Evolutionary conservation across 768 basidiomycete genomes (phyloP).

Genomic region (Phanerodontia chrysosporium): DNA sequence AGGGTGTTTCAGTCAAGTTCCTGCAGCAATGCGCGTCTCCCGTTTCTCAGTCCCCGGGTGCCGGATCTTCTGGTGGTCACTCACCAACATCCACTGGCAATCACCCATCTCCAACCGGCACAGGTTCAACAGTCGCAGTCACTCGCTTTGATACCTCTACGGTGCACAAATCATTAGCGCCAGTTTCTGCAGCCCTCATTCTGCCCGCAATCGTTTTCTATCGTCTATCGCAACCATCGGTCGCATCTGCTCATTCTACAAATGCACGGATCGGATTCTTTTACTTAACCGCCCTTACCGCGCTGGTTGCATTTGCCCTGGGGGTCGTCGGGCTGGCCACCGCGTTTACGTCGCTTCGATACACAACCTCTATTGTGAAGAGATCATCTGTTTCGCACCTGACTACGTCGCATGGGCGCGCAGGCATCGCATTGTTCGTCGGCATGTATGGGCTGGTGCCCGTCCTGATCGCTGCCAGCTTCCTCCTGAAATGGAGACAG

Average conservation of each 20-base stretch:
- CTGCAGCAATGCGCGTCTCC: constrained; percentile 55
- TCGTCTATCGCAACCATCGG: constrained; percentile 39
- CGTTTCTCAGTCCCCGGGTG: constrained; percentile 15
- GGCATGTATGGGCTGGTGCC: constrained; percentile 55
- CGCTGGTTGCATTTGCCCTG: constrained; percentile 47
- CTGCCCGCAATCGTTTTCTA: constrained; percentile 38
- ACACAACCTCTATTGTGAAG: constrained; percentile 24
- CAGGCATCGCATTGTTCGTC: constrained; percentile 61
- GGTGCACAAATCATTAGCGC: constrained; percentile 43
- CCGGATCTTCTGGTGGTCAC: constrained; percentile 8
- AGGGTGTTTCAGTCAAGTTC: constrained; percentile 61
- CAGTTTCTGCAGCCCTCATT: constrained; percentile 44
- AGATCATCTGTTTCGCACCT: constrained; percentile 35
- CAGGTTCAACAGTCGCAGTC: background rate
- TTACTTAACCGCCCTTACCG: constrained; percentile 35
- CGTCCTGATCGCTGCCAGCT: constrained; percentile 27
- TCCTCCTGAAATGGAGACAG: constrained; percentile 18
- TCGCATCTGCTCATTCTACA: constrained; percentile 18
- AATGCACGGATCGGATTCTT: constrained; percentile 26
- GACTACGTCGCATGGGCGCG: constrained; percentile 59
- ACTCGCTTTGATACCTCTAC: constrained; percentile 32
- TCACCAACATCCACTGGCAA: constrained; percentile 1
- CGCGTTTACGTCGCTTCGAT: constrained; percentile 55
- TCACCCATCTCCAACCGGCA: constrained; percentile 9
- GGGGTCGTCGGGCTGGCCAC: constrained; percentile 61